Conservation (phyloP, 441 rosid genomes). For the Hypseocharis bilobata region DNA sequence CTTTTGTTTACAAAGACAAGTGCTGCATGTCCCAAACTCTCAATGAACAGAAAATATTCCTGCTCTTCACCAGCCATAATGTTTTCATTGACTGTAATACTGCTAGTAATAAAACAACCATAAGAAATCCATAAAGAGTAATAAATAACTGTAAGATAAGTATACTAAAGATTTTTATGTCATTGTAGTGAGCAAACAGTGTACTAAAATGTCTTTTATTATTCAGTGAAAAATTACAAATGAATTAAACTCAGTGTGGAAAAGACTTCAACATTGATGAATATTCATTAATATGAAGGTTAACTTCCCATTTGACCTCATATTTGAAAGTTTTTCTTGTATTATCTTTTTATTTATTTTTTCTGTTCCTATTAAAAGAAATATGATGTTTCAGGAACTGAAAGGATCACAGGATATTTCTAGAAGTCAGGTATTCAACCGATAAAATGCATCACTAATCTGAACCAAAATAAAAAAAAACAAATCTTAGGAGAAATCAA, state of each 20-base stretch:
- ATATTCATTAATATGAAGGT: background rate
- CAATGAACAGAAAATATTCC: constrained; percentile 28
- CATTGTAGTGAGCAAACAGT: constrained; percentile 1
- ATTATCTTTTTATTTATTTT: background rate
- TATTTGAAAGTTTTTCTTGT: background rate
- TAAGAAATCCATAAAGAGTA: background rate
- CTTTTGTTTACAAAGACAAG: constrained; percentile 45
- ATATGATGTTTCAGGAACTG: background rate
- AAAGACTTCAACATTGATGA: too few relatives aligned
- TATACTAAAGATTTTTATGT: background rate
- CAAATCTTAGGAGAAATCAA: too few relatives aligned
- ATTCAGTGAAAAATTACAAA: too few relatives aligned
- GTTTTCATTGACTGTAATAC: constrained; percentile 25
- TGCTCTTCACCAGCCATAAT: constrained; percentile 22
- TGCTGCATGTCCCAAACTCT: constrained; percentile 59
- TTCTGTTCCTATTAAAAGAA: background rate
- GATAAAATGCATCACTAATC: background rate
- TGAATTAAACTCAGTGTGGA: too few relatives aligned
- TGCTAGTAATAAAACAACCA: constrained; percentile 20
- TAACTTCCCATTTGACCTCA: too few relatives aligned
- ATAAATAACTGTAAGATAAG: background rate
- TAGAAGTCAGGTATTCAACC: background rate
- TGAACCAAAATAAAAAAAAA: background rate
- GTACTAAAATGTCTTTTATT: too few relatives aligned
- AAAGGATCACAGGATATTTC: background rate